Evolutionary conservation across 2,329 filamentous ascomycete genomes (phyloP).

Genomic region (Albifimbria verrucaria): DNA sequence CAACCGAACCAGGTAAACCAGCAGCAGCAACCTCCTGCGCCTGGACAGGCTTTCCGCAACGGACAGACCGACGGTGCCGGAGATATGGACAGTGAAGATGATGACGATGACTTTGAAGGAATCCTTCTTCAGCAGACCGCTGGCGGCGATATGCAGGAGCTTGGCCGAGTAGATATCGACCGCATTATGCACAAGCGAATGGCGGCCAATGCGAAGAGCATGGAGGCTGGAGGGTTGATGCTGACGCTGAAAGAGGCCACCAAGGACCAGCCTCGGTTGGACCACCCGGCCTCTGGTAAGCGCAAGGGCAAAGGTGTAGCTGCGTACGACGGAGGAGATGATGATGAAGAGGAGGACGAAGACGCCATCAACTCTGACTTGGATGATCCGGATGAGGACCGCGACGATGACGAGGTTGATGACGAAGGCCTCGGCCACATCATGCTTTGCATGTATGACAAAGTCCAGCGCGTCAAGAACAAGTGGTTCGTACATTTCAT

Average conservation of each 20-base stretch:
- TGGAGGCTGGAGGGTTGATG: slow-evolving; percentile 76
- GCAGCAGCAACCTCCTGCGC: slow-evolving; percentile 28
- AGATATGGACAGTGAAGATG: slow-evolving; percentile 42
- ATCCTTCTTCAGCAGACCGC: slow-evolving; percentile 57
- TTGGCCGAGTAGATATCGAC: slow-evolving; percentile 64
- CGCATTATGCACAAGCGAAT: slow-evolving; percentile 66
- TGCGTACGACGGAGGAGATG: slow-evolving; percentile 62
- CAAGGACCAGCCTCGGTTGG: slow-evolving; percentile 20
- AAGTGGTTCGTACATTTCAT: slow-evolving; percentile 72
- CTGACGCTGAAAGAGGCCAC: slow-evolving; percentile 61
- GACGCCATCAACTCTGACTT: slow-evolving; percentile 98
- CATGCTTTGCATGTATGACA: slow-evolving; percentile 99
- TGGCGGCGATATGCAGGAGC: slow-evolving; percentile 51
- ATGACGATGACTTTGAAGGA: slow-evolving; percentile 53
- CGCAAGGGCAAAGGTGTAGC: slow-evolving; percentile 31
- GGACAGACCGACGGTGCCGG: slow-evolving; percentile 71
- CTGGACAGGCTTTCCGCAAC: slow-evolving; percentile 32
- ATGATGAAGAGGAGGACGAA: slow-evolving; percentile 68
- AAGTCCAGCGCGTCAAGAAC: slow-evolving; percentile 98
- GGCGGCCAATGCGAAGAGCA: slow-evolving; percentile 59
- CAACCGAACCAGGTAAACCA: slow-evolving; percentile 21
- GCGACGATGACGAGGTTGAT: slow-evolving; percentile 80
- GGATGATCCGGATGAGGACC: slow-evolving; percentile 86
- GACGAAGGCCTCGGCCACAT: slow-evolving; percentile 82
- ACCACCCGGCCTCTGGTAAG: slow-evolving; percentile 10